Evolutionary conservation across 2,329 filamentous ascomycete species (phyloP).

Genomic region (Phialophora chinensis): DNA sequence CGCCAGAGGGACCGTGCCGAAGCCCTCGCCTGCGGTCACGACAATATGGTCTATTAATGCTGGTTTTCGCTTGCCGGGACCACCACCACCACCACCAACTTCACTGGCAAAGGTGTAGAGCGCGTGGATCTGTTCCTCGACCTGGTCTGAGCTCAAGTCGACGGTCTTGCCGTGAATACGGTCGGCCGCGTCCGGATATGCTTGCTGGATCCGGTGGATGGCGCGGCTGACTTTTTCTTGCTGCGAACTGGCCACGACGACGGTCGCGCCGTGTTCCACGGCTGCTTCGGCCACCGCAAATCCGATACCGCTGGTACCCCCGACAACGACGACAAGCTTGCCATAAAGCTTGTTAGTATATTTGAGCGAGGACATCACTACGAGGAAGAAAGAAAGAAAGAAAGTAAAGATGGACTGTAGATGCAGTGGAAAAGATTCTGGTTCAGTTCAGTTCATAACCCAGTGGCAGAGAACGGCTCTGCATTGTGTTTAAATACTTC

Average conservation of each 20-base stretch:
- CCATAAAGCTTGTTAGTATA: conserved; percentile 52
- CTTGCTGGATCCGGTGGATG: conserved; percentile 47
- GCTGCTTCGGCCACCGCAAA: conserved; percentile 58
- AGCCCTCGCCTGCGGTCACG: conserved; percentile 56
- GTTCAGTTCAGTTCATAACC: background rate
- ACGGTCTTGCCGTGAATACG: conserved; percentile 50
- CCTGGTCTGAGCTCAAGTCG: conserved; percentile 51
- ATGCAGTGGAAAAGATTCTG: background rate
- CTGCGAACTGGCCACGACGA: conserved; percentile 56
- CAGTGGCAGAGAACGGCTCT: background rate
- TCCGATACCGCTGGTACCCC: conserved; percentile 60
- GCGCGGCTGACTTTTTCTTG: conserved; percentile 48
- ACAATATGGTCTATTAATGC: conserved; percentile 54
- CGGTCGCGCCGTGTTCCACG: conserved; percentile 56
- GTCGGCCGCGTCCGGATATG: conserved; percentile 49
- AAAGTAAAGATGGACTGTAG: background rate
- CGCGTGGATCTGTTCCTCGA: conserved; percentile 52
- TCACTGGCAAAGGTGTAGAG: conserved; percentile 51
- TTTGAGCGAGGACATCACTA: conserved; percentile 35
- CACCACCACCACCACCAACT: background rate
- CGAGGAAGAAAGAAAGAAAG: background rate
- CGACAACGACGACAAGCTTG: conserved; percentile 57
- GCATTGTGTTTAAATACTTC: background rate
- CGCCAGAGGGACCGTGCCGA: conserved; percentile 36
- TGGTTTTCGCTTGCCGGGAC: conserved; percentile 42